Conservation (phyloP, 768 basidiomycete species). For the Mycena crocata region DNA sequence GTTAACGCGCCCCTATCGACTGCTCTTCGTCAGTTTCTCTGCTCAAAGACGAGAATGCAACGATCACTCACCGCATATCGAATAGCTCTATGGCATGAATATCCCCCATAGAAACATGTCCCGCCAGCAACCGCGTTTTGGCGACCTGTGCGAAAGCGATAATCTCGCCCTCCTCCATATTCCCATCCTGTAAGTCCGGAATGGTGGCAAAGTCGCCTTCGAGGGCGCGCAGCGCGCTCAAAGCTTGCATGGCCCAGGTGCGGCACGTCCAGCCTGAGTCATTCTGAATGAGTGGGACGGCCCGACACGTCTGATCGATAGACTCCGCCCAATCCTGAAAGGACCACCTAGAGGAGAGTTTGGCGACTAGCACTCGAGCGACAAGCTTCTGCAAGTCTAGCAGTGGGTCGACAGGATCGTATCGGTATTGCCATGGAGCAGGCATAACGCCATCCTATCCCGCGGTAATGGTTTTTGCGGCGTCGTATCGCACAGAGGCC, state of each 20-base stretch:
- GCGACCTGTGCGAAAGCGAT: conserved; percentile 15
- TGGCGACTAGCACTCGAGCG: conserved; percentile 16
- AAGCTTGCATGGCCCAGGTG: conserved; percentile 9
- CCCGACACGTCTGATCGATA: conserved; percentile 19
- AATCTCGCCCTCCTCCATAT: conserved; percentile 16
- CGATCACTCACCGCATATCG: conserved; percentile 26
- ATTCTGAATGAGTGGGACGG: conserved; percentile 15
- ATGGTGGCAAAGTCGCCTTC: conserved; percentile 13
- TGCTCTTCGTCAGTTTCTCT: too few species aligned
- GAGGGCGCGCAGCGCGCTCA: not conserved
- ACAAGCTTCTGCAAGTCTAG: conserved; percentile 24
- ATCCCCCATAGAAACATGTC: not conserved
- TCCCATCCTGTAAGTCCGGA: conserved; percentile 21
- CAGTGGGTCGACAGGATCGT: conserved; percentile 13
- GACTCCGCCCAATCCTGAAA: conserved; percentile 17
- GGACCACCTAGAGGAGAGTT: conserved; percentile 1
- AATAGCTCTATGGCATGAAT: conserved; percentile 2
- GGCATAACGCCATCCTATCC: conserved; percentile 7
- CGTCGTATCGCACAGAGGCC: conserved; percentile 21
- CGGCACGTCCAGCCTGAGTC: conserved; percentile 16
- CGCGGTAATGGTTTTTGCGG: conserved; percentile 19
- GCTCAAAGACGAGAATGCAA: too few species aligned
- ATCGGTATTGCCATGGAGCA: conserved; percentile 21
- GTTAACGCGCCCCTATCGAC: too few species aligned
- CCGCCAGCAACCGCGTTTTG: not conserved